phyloP scores from a whole-genome alignment of 257 asterid genomes.

The Mitragyna speciosa region DNA sequence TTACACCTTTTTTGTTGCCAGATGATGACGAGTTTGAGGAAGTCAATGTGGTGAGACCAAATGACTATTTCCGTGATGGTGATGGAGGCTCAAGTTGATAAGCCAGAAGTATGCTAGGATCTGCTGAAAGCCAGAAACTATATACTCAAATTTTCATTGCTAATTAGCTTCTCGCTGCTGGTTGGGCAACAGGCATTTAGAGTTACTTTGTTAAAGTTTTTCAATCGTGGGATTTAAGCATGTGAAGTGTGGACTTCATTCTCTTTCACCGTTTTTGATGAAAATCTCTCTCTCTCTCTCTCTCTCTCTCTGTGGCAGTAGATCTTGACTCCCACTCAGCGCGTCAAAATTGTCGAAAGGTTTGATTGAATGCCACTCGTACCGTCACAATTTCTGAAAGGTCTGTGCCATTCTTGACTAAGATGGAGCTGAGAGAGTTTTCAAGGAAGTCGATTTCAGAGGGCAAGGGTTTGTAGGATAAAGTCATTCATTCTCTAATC shows the following conservation, averaged over 20 bases:
- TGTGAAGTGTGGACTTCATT: neutral
- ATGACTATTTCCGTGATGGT: constrained; percentile 48
- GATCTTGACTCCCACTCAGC: neutral
- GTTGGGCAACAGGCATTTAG: neutral
- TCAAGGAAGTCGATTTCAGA: too few species aligned
- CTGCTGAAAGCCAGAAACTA: neutral
- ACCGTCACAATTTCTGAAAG: too few species aligned
- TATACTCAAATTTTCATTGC: neutral
- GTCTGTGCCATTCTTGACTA: too few species aligned
- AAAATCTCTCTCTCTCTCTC: neutral
- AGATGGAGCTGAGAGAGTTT: too few species aligned
- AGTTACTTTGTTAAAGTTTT: neutral
- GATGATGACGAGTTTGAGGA: constrained; percentile 74
- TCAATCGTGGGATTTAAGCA: neutral
- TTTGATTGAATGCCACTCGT: too few species aligned
- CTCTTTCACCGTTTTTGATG: neutral
- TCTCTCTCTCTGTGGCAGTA: neutral
- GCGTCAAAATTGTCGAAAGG: neutral
- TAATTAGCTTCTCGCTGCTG: constrained; percentile 9
- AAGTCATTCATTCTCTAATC: too few species aligned
- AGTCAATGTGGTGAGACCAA: constrained; percentile 52
- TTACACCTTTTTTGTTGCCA: constrained; percentile 24
- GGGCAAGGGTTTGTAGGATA: too few species aligned
- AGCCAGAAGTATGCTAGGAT: neutral
- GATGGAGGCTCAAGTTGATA: constrained; percentile 54